Percentiles rank a stretch among this genome's conserved stretches.
These are phyloP conservation scores for Tolypocladium ophioglossoides DNA, from an alignment of 2,329 filamentous ascomycete species.

Conservation along the genomic window DNA sequence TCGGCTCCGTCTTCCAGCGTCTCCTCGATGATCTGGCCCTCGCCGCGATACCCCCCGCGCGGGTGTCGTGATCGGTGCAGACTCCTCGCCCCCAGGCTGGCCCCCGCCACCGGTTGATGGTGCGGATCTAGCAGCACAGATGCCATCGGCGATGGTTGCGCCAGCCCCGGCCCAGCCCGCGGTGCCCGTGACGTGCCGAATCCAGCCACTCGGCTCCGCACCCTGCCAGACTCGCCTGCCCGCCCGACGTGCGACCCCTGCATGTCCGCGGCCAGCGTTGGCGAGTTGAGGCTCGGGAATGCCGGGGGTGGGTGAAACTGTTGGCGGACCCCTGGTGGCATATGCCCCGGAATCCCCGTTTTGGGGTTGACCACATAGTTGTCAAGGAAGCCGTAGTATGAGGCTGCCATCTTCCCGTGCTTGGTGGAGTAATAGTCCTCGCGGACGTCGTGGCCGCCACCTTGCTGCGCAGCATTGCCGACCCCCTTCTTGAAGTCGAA, in stretches of 20 bases:
- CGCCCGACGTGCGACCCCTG: constrained; percentile 34
- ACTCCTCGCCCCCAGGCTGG: constrained; percentile 33
- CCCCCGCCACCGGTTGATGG: constrained; percentile 50
- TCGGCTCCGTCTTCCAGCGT: constrained; percentile 35
- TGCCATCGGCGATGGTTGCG: constrained; percentile 55
- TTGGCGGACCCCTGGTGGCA: constrained; percentile 39
- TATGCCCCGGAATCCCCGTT: constrained; percentile 51
- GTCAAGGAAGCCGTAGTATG: constrained; percentile 89
- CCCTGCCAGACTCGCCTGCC: constrained; percentile 31
- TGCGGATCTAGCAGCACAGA: constrained; percentile 67
- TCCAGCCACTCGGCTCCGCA: constrained; percentile 28
- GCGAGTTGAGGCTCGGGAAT: constrained; percentile 61
- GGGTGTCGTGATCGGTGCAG: constrained; percentile 34
- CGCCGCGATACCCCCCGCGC: constrained; percentile 34
- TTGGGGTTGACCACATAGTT: constrained; percentile 75
- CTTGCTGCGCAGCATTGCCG: constrained; percentile 28
- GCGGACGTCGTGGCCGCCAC: constrained; percentile 50
- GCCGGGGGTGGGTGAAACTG: constrained; percentile 66
- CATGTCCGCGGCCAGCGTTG: constrained; percentile 45
- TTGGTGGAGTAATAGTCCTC: constrained; percentile 93
- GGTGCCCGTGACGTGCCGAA: constrained; percentile 8
- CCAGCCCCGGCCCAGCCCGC: constrained; percentile 26
- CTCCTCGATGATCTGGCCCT: constrained; percentile 45
- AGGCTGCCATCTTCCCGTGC: constrained; percentile 97
- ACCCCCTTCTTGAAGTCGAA: constrained; percentile 90